phyloP scores from a whole-genome alignment of 164 flowering plant genomes.

The Aristolochia fimbriata region DNA sequence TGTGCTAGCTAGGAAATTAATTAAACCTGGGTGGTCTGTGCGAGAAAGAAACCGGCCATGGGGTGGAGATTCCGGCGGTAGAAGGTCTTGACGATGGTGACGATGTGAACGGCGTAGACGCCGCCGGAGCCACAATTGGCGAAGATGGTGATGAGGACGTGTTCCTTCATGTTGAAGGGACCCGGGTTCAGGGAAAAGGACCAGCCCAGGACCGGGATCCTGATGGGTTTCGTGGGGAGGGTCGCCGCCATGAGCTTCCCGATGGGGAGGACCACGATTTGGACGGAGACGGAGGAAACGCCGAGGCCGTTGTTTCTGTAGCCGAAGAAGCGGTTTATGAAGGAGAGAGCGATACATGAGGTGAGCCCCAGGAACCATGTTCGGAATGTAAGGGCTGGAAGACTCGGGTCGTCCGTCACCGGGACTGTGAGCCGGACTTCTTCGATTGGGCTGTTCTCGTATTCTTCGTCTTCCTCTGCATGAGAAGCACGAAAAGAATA shows the following conservation, averaged over 20 bases:
- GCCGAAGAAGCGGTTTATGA: constrained; percentile 9
- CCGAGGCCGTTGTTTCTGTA: constrained; percentile 1
- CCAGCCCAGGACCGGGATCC: constrained; percentile 2
- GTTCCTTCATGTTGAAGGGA: constrained; percentile 13
- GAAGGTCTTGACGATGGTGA: constrained; percentile 3
- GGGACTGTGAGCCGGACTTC: constrained; percentile 13
- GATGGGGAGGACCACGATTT: constrained; percentile 6
- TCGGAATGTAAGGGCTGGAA: constrained; percentile 13
- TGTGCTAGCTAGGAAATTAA: too few species aligned
- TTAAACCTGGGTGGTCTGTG: too few species aligned
- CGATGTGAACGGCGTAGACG: constrained; percentile 5
- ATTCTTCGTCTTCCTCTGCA: not conserved
- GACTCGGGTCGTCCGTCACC: constrained; percentile 6
- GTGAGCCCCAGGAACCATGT: constrained; percentile 11
- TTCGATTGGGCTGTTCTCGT: constrained; percentile 9
- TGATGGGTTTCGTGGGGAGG: constrained; percentile 4
- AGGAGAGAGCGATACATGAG: constrained; percentile 1
- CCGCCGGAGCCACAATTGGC: constrained; percentile 5
- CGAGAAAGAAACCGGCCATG: constrained; percentile 4
- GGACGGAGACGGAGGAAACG: constrained; percentile 7
- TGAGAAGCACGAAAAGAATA: too few species aligned
- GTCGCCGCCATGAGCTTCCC: constrained; percentile 8
- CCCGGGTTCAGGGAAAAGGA: constrained; percentile 9
- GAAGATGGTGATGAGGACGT: constrained; percentile 12
- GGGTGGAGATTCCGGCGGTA: not conserved